Conservation (phyloP, 108 stramenopile genomes). For the Skeletonema tropicum region DNA sequence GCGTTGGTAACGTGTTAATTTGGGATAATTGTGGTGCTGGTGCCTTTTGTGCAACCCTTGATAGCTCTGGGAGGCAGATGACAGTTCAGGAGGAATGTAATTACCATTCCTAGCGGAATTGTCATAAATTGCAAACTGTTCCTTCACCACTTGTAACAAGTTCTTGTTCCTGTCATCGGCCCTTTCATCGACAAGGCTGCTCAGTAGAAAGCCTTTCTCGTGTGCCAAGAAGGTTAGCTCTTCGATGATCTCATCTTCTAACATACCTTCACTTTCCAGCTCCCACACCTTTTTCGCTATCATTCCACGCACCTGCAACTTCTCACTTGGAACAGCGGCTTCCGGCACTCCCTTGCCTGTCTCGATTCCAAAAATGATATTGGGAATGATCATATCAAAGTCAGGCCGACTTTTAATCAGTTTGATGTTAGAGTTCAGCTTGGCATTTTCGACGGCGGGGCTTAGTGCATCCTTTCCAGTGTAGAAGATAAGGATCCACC, state of each 20-base stretch:
- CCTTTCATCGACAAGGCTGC: slow-evolving; percentile 17
- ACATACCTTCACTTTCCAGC: slow-evolving; percentile 12
- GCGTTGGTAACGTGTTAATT: neutral
- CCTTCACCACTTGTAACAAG: slow-evolving; percentile 18
- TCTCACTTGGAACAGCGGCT: slow-evolving; percentile 12
- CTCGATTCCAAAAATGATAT: slow-evolving; percentile 50
- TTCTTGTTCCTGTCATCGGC: slow-evolving; percentile 5
- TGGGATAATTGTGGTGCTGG: neutral
- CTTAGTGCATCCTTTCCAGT: slow-evolving; percentile 47
- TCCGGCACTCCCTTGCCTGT: slow-evolving; percentile 37
- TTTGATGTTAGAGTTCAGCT: slow-evolving; percentile 31
- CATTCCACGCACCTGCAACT: slow-evolving; percentile 8
- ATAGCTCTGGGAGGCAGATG: neutral
- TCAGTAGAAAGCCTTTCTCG: slow-evolving; percentile 28
- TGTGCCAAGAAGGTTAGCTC: slow-evolving; percentile 35
- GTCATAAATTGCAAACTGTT: slow-evolving; percentile 7
- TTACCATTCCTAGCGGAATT: neutral
- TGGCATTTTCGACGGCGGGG: slow-evolving; percentile 14
- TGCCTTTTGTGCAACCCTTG: slow-evolving; percentile 8
- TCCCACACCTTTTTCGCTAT: slow-evolving; percentile 13
- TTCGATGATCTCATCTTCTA: slow-evolving; percentile 22
- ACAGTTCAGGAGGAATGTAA: neutral
- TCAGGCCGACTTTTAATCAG: slow-evolving; percentile 46
- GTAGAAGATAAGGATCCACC: slow-evolving; percentile 58
- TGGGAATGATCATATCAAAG: slow-evolving; percentile 35